Evolutionary conservation across 139 green algal genomes (phyloP).

Genomic region (Picochlorum sp.): DNA sequence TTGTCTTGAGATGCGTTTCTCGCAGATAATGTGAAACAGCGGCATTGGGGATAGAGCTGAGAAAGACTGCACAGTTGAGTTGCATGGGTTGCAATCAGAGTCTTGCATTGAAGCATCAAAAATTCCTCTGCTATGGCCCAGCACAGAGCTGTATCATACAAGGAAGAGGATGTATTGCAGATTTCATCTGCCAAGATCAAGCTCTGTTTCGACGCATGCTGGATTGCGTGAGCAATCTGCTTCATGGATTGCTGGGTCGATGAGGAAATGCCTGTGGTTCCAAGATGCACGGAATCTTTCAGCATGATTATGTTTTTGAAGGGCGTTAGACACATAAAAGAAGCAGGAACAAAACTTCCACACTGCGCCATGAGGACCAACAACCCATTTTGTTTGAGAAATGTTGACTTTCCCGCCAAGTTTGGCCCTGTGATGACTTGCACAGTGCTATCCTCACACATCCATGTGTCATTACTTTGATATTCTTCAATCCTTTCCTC

Average conservation of each 20-base stretch:
- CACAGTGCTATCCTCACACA: constrained; percentile 44
- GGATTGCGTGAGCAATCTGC: constrained; percentile 54
- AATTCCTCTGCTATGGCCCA: constrained; percentile 59
- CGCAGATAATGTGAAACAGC: constrained; percentile 44
- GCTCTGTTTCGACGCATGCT: constrained; percentile 19
- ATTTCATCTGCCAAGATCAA: constrained; percentile 85
- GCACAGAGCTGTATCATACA: constrained; percentile 61
- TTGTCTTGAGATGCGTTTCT: background rate
- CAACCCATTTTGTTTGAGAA: constrained; percentile 63
- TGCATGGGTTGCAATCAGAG: constrained; percentile 73
- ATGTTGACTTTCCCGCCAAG: constrained; percentile 75
- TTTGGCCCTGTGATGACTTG: constrained; percentile 74
- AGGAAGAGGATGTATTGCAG: constrained; percentile 59
- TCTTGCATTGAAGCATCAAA: constrained; percentile 19
- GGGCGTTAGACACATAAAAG: constrained; percentile 35
- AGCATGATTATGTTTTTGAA: constrained; percentile 56
- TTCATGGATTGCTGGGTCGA: constrained; percentile 11
- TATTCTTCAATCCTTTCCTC: constrained; percentile 9
- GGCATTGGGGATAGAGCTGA: constrained; percentile 46
- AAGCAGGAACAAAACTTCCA: constrained; percentile 65
- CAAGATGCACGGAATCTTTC: constrained; percentile 1
- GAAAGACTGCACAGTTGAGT: constrained; percentile 45
- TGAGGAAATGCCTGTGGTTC: background rate
- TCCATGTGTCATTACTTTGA: constrained; percentile 62
- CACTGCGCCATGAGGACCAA: constrained; percentile 66